These are phyloP conservation scores for Zygosaccharomyces siamensis DNA, from an alignment of 805 yeast species.

Conservation along the genomic window DNA sequence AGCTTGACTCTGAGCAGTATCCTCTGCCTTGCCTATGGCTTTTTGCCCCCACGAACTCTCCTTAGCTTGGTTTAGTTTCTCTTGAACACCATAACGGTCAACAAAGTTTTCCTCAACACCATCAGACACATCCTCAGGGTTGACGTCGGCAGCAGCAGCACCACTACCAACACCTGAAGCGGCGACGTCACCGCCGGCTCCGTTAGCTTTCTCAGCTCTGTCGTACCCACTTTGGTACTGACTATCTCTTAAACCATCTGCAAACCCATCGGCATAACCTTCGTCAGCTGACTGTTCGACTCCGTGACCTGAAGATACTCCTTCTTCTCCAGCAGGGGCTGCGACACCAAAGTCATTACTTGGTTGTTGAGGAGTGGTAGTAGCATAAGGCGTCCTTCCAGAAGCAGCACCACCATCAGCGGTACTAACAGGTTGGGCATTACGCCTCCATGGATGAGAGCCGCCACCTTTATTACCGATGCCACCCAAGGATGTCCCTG, in stretches of 20 bases:
- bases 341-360: not conserved
- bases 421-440: not conserved
- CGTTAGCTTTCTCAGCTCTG: not conserved
- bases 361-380: not conserved
- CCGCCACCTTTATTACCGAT: not conserved
- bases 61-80: not conserved
- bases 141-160: not conserved
- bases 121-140: not conserved
- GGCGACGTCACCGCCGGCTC: not conserved
- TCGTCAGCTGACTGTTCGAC: not conserved
- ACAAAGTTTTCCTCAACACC: not conserved
- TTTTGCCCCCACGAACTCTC: not conserved
- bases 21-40: conserved; percentile 3
- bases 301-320: not conserved
- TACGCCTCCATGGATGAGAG: not conserved
- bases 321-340: not conserved
- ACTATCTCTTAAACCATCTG: not conserved
- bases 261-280: conserved; percentile 4
- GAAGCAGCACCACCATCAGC: not conserved
- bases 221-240: not conserved
- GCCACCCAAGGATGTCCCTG: not conserved
- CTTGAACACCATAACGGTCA: not conserved
- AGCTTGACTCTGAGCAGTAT: not conserved
- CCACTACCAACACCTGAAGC: not conserved
- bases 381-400: not conserved